A percentile compares a stretch with the other conserved stretches of the same genome.
Conservation (phyloP, 2,329 filamentous ascomycete species). For the Penicillium sp. region DNA sequence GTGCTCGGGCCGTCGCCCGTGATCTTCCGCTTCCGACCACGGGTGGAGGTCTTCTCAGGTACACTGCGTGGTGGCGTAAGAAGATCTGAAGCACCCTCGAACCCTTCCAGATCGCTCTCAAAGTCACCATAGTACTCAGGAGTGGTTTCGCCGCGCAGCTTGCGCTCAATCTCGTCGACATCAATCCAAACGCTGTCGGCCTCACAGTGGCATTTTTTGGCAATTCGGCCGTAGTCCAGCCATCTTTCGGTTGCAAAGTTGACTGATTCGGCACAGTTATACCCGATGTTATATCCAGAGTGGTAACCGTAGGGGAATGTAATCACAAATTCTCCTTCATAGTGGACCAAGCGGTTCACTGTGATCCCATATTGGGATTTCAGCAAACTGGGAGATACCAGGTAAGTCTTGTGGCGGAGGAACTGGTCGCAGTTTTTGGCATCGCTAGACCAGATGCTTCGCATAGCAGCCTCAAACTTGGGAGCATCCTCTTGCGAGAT, state of each 20-base stretch:
- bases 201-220: constrained; percentile 96
- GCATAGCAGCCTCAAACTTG: constrained; percentile 90
- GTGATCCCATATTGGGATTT: constrained; percentile 90
- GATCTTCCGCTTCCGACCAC: constrained; percentile 72
- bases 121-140: constrained; percentile 53
- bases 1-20: constrained; percentile 61
- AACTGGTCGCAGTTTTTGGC: constrained; percentile 97
- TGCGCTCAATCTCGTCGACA: constrained; percentile 92
- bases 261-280: constrained; percentile 98
- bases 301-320: constrained; percentile 99
- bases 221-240: constrained; percentile 92
- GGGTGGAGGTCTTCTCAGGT: constrained; percentile 67
- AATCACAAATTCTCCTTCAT: constrained; percentile 97
- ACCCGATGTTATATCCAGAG: constrained; percentile 95
- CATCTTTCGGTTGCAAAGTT: constrained; percentile 97
- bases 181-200: constrained; percentile 99
- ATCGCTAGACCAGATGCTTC: constrained; percentile 83
- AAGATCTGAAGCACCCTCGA: constrained; percentile 69
- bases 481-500: constrained; percentile 95
- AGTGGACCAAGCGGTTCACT: constrained; percentile 93
- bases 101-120: constrained; percentile 67
- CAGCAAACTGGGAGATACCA: constrained; percentile 89
- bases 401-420: constrained; percentile 93
- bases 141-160: constrained; percentile 79
- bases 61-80: constrained; percentile 79